Percentiles rank a stretch among this genome's conserved stretches.
These are phyloP conservation scores for Vanilla planifolia DNA, from an alignment of 106 monocot species.

Conservation along the genomic window DNA sequence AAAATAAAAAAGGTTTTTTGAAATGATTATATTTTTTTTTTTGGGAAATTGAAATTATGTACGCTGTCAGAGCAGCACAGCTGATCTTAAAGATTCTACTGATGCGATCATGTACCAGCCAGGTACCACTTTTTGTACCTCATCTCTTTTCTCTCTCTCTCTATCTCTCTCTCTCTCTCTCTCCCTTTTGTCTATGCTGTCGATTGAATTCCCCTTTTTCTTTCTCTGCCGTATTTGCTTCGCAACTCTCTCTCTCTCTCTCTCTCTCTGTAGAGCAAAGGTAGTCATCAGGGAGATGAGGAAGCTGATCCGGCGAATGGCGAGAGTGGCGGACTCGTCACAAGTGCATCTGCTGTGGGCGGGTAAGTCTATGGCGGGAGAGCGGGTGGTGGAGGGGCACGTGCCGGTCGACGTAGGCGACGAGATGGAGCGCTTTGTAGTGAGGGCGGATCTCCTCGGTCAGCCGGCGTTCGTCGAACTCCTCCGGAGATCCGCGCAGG, in stretches of 20 bases:
- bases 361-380: background rate
- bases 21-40: too few species aligned
- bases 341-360: background rate
- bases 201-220: background rate
- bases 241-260: background rate
- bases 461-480: conserved; percentile 43
- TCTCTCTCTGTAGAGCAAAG: background rate
- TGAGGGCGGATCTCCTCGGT: conserved; percentile 38
- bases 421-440: conserved; percentile 57
- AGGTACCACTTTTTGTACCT: conserved; percentile 1
- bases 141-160: too few species aligned
- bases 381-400: conserved; percentile 40
- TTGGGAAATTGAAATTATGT: too few species aligned
- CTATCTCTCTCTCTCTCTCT: background rate
- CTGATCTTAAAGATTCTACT: too few species aligned
- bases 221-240: background rate
- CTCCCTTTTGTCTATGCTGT: background rate
- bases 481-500: conserved; percentile 41
- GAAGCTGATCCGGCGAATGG: conserved; percentile 36
- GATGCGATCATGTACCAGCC: conserved; percentile 13
- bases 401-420: conserved; percentile 67
- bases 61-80: too few species aligned
- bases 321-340: conserved; percentile 35
- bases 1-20: too few species aligned
- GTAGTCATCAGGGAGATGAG: conserved; percentile 17